phyloP scores from a whole-genome alignment of 495 filamentous ascomycete genomes.

The Physcia stellaris region DNA sequence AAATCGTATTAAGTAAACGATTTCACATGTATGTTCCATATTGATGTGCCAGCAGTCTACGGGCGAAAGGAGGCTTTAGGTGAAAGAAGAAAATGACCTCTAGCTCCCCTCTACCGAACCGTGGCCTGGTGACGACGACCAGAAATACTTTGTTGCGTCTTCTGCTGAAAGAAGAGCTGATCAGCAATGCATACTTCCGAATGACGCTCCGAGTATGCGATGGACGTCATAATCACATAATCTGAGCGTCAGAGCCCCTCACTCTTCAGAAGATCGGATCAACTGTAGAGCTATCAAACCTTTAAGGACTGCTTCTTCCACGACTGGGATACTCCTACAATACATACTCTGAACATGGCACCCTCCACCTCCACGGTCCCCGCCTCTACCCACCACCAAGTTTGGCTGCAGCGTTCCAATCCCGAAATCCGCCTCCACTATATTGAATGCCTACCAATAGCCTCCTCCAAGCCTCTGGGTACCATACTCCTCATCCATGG shows the following conservation, averaged over 20 bases:
- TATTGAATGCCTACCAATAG: constrained; percentile 6
- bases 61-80: too few species aligned
- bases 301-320: too few species aligned
- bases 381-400: constrained; percentile 12
- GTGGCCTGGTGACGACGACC: too few species aligned
- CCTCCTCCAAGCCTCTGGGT: constrained; percentile 9
- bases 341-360: too few species aligned
- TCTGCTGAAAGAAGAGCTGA: background rate
- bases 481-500: constrained; percentile 17
- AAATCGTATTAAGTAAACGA: too few species aligned
- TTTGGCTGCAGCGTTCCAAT: constrained; percentile 11
- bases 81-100: too few species aligned
- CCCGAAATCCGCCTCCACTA: constrained; percentile 18
- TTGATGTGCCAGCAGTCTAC: too few species aligned
- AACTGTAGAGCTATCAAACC: background rate
- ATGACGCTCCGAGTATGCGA: background rate
- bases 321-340: too few species aligned
- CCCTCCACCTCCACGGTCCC: too few species aligned
- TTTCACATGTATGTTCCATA: too few species aligned
- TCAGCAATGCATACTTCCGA: background rate
- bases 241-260: background rate
- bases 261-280: background rate
- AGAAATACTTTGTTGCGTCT: background rate
- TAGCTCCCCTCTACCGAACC: too few species aligned
- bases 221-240: background rate